Percentiles rank a stretch among this genome's conserved stretches.
Conservation (phyloP, 2,329 filamentous ascomycete species). For the Cladosporium halotolerans region DNA sequence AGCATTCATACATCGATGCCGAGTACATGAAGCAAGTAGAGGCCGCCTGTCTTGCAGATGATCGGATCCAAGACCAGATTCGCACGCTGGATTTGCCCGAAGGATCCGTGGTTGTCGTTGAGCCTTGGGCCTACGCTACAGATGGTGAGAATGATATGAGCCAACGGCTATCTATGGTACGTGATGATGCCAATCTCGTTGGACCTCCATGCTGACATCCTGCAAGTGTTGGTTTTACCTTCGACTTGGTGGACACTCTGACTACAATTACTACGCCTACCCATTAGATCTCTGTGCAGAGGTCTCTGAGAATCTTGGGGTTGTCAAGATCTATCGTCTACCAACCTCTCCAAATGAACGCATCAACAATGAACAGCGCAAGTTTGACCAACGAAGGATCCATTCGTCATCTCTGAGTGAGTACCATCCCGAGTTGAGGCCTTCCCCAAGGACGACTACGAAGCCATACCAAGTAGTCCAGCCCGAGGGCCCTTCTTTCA, state of each 20-base stretch:
- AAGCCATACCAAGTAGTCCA: conserved; percentile 67
- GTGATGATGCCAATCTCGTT: conserved; percentile 4
- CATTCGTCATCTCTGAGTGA: conserved; percentile 43
- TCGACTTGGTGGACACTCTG: conserved; percentile 53
- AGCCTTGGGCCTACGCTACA: conserved; percentile 41
- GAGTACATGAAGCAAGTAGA: conserved; percentile 50
- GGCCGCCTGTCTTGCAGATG: conserved; percentile 34
- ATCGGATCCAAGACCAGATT: conserved; percentile 48
- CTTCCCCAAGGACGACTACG: conserved; percentile 15
- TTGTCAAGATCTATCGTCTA: conserved; percentile 61
- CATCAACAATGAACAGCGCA: conserved; percentile 34
- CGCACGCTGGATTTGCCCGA: conserved; percentile 50
- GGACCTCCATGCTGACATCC: conserved; percentile 30
- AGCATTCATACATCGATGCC: conserved; percentile 34
- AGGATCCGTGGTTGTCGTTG: conserved; percentile 40
- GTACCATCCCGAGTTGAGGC: conserved; percentile 10
- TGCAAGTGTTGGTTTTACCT: conserved; percentile 61
- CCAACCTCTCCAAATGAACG: conserved; percentile 48
- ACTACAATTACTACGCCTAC: conserved; percentile 60
- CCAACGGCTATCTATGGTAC: conserved; percentile 33
- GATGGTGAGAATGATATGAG: conserved; percentile 10
- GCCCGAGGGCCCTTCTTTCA: conserved; percentile 59
- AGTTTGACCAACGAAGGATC: conserved; percentile 44
- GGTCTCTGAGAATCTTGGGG: conserved; percentile 54
- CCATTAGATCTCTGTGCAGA: conserved; percentile 59